Conservation (phyloP, 495 filamentous ascomycete genomes). For the Lindgomyces ingoldianus region DNA sequence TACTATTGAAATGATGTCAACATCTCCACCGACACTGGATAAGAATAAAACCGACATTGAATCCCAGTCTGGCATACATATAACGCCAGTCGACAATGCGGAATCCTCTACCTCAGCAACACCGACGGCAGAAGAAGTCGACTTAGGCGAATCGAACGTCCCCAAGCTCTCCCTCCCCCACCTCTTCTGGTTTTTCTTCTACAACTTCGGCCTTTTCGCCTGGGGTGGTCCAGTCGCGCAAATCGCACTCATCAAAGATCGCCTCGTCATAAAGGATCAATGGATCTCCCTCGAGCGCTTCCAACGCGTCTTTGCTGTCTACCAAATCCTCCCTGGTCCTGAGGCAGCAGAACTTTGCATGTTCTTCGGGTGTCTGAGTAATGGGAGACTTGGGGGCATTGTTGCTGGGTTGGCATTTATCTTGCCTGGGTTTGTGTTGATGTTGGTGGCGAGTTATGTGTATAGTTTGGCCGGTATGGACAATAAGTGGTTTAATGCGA, state of each 20-base stretch:
- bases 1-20: no score
- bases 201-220: constrained; percentile 46
- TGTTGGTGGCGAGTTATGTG: constrained; percentile 43
- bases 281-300: constrained; percentile 46
- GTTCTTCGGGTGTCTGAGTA: constrained; percentile 47
- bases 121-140: no score
- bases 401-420: constrained; percentile 45
- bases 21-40: no score
- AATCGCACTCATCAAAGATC: constrained; percentile 46
- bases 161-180: constrained; percentile 36
- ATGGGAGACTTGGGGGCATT: constrained; percentile 43
- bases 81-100: no score
- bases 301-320: constrained; percentile 47
- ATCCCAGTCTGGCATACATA: no score
- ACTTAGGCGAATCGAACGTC: no score
- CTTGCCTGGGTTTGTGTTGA: constrained; percentile 45
- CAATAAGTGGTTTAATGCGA: constrained; percentile 45
- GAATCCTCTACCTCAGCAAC: no score
- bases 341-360: constrained; percentile 47
- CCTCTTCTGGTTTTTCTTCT: constrained; percentile 49
- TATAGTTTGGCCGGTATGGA: constrained; percentile 43
- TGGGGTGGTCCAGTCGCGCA: constrained; percentile 49
- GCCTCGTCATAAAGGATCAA: constrained; percentile 44
- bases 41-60: no score
- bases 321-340: constrained; percentile 46